These are phyloP conservation scores for Salix caprea DNA, from an alignment of 345 rosid genomes.

Conservation along the genomic window DNA sequence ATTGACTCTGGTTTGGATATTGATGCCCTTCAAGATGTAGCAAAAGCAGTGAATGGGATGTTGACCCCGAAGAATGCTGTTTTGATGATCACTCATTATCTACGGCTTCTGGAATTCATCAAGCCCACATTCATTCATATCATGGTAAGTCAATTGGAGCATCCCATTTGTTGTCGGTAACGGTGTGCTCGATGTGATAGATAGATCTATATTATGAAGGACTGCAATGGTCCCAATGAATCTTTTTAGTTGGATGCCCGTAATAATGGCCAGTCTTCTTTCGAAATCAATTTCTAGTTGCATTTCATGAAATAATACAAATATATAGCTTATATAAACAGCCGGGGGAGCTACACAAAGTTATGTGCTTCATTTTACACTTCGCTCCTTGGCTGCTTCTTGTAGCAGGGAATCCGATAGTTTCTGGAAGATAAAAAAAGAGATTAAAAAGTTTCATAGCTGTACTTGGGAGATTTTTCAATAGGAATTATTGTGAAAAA, in stretches of 20 bases:
- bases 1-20: conserved; percentile 96
- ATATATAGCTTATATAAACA: too few relatives aligned
- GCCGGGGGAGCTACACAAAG: too few relatives aligned
- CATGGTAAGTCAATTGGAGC: conserved; percentile 51
- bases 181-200: neutral
- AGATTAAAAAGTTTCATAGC: too few relatives aligned
- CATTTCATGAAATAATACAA: too few relatives aligned
- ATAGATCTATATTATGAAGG: neutral
- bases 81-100: conserved; percentile 91
- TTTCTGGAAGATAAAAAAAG: too few relatives aligned
- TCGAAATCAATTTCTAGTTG: too few relatives aligned
- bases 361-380: too few relatives aligned
- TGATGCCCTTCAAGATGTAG: conserved; percentile 91
- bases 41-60: conserved; percentile 84
- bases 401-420: too few relatives aligned
- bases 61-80: conserved; percentile 80
- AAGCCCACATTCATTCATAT: conserved; percentile 75
- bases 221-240: neutral
- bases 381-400: too few relatives aligned
- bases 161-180: neutral
- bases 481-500: too few relatives aligned
- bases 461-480: too few relatives aligned
- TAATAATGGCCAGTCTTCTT: neutral
- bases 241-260: neutral
- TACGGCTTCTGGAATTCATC: conserved; percentile 70